A percentile compares a stretch with the other conserved stretches of the same genome.
Conservation (phyloP, 176 grass and related monocot species). For the Avena sativa region DNA sequence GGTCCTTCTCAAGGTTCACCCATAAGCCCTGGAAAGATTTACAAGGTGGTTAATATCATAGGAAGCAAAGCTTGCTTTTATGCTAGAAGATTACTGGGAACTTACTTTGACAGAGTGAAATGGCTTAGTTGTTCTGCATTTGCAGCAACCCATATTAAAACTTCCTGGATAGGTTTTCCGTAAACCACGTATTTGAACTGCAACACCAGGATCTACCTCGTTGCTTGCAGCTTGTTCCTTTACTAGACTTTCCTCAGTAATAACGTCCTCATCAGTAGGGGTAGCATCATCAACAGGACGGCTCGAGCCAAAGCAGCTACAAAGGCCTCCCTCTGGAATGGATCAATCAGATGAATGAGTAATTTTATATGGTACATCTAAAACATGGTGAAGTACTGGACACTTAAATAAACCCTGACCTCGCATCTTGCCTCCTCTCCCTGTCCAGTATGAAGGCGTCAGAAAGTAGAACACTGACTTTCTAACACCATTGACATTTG, state of each 20-base stretch:
- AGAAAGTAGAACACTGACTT: conserved; percentile 96
- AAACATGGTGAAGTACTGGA: conserved; percentile 34
- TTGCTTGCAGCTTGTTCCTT: conserved; percentile 61
- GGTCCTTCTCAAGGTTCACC: conserved; percentile 93
- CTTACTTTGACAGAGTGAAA: conserved; percentile 97
- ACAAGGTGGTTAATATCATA: conserved; percentile 30
- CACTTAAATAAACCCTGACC: conserved; percentile 50
- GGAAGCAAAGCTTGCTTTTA: background rate
- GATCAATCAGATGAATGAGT: conserved; percentile 30
- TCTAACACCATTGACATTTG: conserved; percentile 87
- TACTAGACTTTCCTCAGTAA: conserved; percentile 73
- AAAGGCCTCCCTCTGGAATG: conserved; percentile 80
- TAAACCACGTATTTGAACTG: conserved; percentile 85
- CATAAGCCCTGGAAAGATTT: conserved; percentile 72
- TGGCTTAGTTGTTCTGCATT: conserved; percentile 69
- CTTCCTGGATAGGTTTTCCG: conserved; percentile 87
- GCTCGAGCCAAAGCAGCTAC: conserved; percentile 75
- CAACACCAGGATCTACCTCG: conserved; percentile 69
- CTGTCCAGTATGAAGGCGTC: conserved; percentile 96
- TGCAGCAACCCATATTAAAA: conserved; percentile 78
- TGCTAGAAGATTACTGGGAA: background rate
- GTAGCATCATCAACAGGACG: conserved; percentile 67
- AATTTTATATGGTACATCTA: conserved; percentile 12
- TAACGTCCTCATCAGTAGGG: conserved; percentile 88
- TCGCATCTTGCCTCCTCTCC: conserved; percentile 77